Evolutionary conservation across 2,329 filamentous ascomycete species (phyloP).

Genomic region (Annulohypoxylon truncatum): DNA sequence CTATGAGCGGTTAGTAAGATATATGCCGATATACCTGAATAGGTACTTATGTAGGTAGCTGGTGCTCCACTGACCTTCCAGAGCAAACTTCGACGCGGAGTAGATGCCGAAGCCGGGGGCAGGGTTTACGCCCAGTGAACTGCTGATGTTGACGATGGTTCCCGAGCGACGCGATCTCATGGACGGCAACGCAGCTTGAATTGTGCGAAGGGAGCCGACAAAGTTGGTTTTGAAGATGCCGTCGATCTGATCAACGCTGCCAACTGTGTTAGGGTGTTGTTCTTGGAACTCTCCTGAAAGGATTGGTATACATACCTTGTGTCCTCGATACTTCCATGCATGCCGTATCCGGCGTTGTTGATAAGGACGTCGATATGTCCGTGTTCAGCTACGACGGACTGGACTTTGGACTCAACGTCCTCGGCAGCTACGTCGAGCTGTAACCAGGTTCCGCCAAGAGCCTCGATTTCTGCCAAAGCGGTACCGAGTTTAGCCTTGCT

Average conservation of each 20-base stretch:
- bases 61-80: constrained; percentile 36
- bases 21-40: not conserved
- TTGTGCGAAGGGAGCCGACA: constrained; percentile 44
- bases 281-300: not conserved
- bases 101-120: constrained; percentile 43
- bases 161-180: constrained; percentile 45
- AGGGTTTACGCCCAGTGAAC: constrained; percentile 25
- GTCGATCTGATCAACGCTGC: constrained; percentile 40
- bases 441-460: constrained; percentile 44
- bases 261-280: constrained; percentile 10
- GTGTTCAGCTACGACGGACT: constrained; percentile 35
- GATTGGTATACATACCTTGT: constrained; percentile 40
- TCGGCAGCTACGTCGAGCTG: constrained; percentile 41
- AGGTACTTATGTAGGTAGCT: too few relatives aligned
- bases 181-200: constrained; percentile 43
- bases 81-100: constrained; percentile 42
- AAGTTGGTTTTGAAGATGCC: constrained; percentile 45
- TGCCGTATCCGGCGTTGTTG: constrained; percentile 44
- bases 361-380: constrained; percentile 44
- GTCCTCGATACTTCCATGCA: constrained; percentile 43
- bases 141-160: constrained; percentile 48
- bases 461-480: constrained; percentile 41
- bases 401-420: constrained; percentile 40
- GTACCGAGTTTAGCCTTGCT: constrained; percentile 30
- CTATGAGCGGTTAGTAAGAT: constrained; percentile 22